A percentile compares a stretch with the other conserved stretches of the same genome.
Evolutionary conservation across 2,329 filamentous ascomycete species (phyloP).

Genomic region (Aspergillus jensenii): DNA sequence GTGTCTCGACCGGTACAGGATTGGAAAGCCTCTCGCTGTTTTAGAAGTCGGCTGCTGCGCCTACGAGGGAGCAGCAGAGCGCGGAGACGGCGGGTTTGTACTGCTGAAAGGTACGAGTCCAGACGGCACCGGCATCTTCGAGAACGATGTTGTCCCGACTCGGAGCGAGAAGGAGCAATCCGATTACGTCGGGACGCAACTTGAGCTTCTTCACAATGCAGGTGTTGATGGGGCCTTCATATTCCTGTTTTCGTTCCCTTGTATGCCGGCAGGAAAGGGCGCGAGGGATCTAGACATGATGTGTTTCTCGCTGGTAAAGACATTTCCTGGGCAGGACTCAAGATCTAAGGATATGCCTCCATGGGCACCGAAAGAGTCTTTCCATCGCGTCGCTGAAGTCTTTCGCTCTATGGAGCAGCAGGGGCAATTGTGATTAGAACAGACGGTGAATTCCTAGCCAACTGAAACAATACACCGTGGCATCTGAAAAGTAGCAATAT

Average conservation of each 20-base stretch:
- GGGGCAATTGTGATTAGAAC: no score
- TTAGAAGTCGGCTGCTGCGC: slow-evolving; percentile 18
- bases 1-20: slow-evolving; percentile 4
- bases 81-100: slow-evolving; percentile 15
- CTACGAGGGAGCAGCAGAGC: slow-evolving; percentile 14
- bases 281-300: slow-evolving; percentile 14
- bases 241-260: slow-evolving; percentile 16
- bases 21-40: slow-evolving; percentile 14
- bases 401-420: background rate
- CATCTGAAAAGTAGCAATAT: no score
- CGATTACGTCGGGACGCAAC: slow-evolving; percentile 13
- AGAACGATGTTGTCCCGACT: slow-evolving; percentile 13
- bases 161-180: slow-evolving; percentile 16
- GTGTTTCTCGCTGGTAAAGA: slow-evolving; percentile 17
- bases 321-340: slow-evolving; percentile 5
- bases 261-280: slow-evolving; percentile 8
- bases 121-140: slow-evolving; percentile 16
- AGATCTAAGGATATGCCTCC: slow-evolving; percentile 10
- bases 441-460: no score
- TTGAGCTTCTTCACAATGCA: slow-evolving; percentile 10
- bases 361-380: slow-evolving; percentile 15
- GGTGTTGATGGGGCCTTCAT: slow-evolving; percentile 13
- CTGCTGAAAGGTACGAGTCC: slow-evolving; percentile 14
- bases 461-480: no score
- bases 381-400: slow-evolving; percentile 6